phyloP scores from a whole-genome alignment of 2,329 filamentous ascomycete species.

The Blumeria graminis region DNA sequence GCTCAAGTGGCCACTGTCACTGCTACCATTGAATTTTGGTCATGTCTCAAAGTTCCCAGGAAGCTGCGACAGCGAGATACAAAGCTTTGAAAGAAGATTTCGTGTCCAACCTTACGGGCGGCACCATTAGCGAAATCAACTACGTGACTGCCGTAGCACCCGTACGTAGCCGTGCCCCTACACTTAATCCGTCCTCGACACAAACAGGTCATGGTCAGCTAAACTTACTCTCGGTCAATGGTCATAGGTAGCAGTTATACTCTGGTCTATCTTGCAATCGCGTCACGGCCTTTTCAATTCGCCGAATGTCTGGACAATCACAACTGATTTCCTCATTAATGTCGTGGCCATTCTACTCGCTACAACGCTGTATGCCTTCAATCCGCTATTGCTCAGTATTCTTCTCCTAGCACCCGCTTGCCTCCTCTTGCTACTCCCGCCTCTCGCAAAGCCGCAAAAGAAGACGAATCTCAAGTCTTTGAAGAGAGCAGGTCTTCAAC shows the following conservation, averaged over 20 bases:
- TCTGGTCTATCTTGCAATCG: conserved; percentile 77
- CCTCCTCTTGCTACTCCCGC: conserved; percentile 16
- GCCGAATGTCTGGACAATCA: conserved; percentile 40
- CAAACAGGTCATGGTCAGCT: conserved; percentile 3
- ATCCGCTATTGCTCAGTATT: conserved; percentile 47
- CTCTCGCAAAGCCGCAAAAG: not conserved
- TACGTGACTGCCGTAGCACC: conserved; percentile 64
- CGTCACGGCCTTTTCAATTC: conserved; percentile 64
- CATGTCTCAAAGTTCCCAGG: conserved; percentile 8
- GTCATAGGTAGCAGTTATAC: conserved; percentile 47
- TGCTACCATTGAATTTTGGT: conserved; percentile 1
- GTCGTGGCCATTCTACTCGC: conserved; percentile 61
- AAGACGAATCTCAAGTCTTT: not conserved
- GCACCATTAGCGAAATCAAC: conserved; percentile 66
- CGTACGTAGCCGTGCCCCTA: conserved; percentile 27
- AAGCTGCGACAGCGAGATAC: conserved; percentile 33
- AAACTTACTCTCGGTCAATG: conserved; percentile 2
- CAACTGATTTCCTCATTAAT: conserved; percentile 74
- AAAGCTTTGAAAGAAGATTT: conserved; percentile 89
- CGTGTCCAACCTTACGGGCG: conserved; percentile 74
- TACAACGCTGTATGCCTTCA: conserved; percentile 59
- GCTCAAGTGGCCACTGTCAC: too few relatives aligned
- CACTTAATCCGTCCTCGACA: not conserved
- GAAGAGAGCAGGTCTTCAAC: not conserved
- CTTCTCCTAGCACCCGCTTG: conserved; percentile 51